A percentile compares a stretch with the other conserved stretches of the same genome.
Evolutionary conservation across 2,329 filamentous ascomycete species (phyloP).

Genomic region (Claviceps cyperi): DNA sequence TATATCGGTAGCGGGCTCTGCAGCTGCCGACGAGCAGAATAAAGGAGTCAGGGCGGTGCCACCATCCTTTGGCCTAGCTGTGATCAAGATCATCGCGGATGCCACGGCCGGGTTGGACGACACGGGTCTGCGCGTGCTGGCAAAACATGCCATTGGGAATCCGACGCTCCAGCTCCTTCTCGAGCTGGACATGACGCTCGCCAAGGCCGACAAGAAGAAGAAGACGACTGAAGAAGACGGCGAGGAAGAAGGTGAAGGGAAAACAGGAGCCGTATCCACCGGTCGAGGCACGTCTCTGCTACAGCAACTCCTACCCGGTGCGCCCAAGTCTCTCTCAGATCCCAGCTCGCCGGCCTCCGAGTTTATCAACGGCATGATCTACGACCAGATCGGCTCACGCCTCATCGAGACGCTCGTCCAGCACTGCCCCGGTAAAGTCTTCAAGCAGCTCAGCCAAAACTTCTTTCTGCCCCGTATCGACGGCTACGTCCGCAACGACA

Average conservation of each 20-base stretch:
- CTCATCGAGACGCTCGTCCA: constrained; percentile 77
- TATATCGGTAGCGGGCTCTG: constrained; percentile 45
- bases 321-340: constrained; percentile 53
- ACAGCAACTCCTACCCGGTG: constrained; percentile 64
- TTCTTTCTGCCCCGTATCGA: constrained; percentile 70
- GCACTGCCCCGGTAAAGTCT: constrained; percentile 70
- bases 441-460: constrained; percentile 73
- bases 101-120: constrained; percentile 62
- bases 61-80: constrained; percentile 58
- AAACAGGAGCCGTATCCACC: background rate
- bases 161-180: constrained; percentile 84
- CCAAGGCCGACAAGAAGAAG: constrained; percentile 26
- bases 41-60: constrained; percentile 48
- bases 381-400: constrained; percentile 80
- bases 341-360: constrained; percentile 55
- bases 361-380: constrained; percentile 77
- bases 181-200: constrained; percentile 67
- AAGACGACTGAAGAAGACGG: background rate
- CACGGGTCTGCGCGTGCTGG: constrained; percentile 67
- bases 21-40: constrained; percentile 32
- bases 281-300: constrained; percentile 41
- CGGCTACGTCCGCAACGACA: constrained; percentile 74
- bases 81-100: constrained; percentile 70
- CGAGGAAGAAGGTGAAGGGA: background rate
- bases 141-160: constrained; percentile 81